A percentile compares a stretch with the other conserved stretches of the same genome.
Evolutionary conservation across 2,329 filamentous ascomycete species (phyloP).

Genomic region (Orbilia quercus): DNA sequence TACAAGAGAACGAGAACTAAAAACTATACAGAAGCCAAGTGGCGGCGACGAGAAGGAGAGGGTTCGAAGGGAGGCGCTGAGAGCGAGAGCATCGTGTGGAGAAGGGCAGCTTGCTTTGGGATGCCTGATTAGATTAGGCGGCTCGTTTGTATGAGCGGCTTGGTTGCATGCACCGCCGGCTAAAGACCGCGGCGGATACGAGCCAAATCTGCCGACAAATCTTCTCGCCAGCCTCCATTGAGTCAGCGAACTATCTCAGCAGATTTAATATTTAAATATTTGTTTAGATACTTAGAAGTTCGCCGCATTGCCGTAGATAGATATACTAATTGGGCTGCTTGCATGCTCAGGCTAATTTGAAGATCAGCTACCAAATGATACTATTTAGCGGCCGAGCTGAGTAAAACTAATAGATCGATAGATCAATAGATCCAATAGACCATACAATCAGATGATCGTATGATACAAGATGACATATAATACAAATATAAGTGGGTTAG

Average conservation of each 20-base stretch:
- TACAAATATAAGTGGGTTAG: conserved; percentile 43
- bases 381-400: no score
- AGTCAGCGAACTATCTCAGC: no score
- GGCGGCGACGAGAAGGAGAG: conserved; percentile 19
- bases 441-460: conserved; percentile 2
- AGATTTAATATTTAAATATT: no score
- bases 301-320: no score
- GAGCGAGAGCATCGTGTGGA: conserved; percentile 40
- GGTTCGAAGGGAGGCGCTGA: conserved; percentile 11
- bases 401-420: no score
- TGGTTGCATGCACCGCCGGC: conserved; percentile 19
- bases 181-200: conserved; percentile 9
- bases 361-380: no score
- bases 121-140: conserved; percentile 12
- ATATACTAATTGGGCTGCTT: no score
- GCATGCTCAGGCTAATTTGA: no score
- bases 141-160: conserved; percentile 30
- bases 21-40: conserved; percentile 32
- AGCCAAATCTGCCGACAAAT: conserved; percentile 9
- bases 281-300: no score
- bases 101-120: conserved; percentile 17
- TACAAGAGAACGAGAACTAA: conserved; percentile 25
- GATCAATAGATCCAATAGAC: neutral
- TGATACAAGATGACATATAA: neutral
- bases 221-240: no score